These are phyloP conservation scores for Gentiana dahurica DNA, from an alignment of 257 asterid species.

Conservation along the genomic window DNA sequence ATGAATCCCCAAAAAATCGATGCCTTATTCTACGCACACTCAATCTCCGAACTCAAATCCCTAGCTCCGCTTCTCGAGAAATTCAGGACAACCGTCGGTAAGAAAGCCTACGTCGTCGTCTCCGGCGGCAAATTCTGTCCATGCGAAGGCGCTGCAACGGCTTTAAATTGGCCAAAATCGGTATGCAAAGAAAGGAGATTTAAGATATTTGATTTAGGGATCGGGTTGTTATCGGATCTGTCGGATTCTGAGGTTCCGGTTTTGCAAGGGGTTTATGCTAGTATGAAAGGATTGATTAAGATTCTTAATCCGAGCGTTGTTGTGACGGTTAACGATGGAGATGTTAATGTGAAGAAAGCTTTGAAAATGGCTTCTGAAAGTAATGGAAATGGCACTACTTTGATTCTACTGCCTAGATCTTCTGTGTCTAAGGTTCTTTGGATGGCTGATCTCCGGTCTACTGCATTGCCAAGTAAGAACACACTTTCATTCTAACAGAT, in stretches of 20 bases:
- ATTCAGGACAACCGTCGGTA: slow-evolving; percentile 61
- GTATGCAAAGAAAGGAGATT: slow-evolving; percentile 80
- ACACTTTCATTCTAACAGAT: background rate
- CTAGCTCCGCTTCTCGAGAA: slow-evolving; percentile 79
- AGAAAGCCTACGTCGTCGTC: slow-evolving; percentile 75
- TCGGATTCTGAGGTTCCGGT: slow-evolving; percentile 75
- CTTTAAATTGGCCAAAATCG: slow-evolving; percentile 61
- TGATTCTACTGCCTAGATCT: slow-evolving; percentile 57
- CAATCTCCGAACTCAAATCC: slow-evolving; percentile 57
- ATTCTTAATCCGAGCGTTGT: slow-evolving; percentile 86
- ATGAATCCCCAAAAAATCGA: slow-evolving; percentile 90
- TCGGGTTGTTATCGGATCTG: slow-evolving; percentile 46
- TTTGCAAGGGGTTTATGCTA: slow-evolving; percentile 65
- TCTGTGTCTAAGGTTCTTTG: slow-evolving; percentile 66
- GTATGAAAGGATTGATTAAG: slow-evolving; percentile 82
- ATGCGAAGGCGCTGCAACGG: slow-evolving; percentile 69
- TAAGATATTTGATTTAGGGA: slow-evolving; percentile 80
- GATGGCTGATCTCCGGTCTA: slow-evolving; percentile 91
- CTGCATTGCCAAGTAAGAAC: slow-evolving; percentile 70
- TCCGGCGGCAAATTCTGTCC: slow-evolving; percentile 83
- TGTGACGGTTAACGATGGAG: slow-evolving; percentile 49
- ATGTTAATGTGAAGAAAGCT: slow-evolving; percentile 59
- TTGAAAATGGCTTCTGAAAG: slow-evolving; percentile 64
- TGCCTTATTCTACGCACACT: slow-evolving; percentile 82
- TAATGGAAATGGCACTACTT: slow-evolving; percentile 23